Conservation (phyloP, 495 filamentous ascomycete species). For the Xylaria castorea region DNA sequence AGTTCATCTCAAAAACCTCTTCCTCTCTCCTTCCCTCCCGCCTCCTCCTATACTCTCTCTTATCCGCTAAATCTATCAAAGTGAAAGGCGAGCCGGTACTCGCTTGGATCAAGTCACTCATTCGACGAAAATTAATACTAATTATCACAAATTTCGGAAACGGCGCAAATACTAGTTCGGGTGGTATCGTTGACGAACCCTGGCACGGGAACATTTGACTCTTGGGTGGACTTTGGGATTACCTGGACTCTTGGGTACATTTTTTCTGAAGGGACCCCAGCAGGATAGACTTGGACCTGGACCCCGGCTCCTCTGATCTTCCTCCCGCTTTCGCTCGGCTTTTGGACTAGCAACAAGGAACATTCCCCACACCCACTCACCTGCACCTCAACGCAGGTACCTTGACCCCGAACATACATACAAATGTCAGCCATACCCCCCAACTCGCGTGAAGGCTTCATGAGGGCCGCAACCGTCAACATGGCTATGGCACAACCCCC, state of each 20-base stretch:
- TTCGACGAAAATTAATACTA: slow-evolving; percentile 54
- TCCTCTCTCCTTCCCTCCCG: slow-evolving; percentile 42
- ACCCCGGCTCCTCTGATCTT: slow-evolving; percentile 42
- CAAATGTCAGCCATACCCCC: slow-evolving; percentile 68
- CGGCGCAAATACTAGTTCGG: slow-evolving; percentile 29
- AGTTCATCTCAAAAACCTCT: slow-evolving; percentile 45
- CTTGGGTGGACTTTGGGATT: slow-evolving; percentile 38
- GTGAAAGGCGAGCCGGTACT: slow-evolving; percentile 60
- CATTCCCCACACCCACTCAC: slow-evolving; percentile 46
- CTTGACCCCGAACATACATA: slow-evolving; percentile 50
- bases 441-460: slow-evolving; percentile 55
- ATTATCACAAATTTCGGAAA: slow-evolving; percentile 42
- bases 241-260: slow-evolving; percentile 25
- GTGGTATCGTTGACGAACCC: slow-evolving; percentile 36
- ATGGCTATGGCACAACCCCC: slow-evolving; percentile 62
- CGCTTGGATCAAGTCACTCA: slow-evolving; percentile 60
- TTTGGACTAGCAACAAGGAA: slow-evolving; percentile 42
- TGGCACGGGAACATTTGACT: slow-evolving; percentile 37
- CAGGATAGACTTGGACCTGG: slow-evolving; percentile 44
- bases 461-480: slow-evolving; percentile 61
- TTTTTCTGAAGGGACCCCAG: slow-evolving; percentile 39
- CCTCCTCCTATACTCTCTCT: slow-evolving; percentile 31
- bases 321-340: slow-evolving; percentile 57
- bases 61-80: slow-evolving; percentile 46
- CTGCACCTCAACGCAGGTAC: slow-evolving; percentile 52